These are phyloP conservation scores for Talaromyces amestolkiae DNA, from an alignment of 2,329 filamentous ascomycete species.

Conservation along the genomic window DNA sequence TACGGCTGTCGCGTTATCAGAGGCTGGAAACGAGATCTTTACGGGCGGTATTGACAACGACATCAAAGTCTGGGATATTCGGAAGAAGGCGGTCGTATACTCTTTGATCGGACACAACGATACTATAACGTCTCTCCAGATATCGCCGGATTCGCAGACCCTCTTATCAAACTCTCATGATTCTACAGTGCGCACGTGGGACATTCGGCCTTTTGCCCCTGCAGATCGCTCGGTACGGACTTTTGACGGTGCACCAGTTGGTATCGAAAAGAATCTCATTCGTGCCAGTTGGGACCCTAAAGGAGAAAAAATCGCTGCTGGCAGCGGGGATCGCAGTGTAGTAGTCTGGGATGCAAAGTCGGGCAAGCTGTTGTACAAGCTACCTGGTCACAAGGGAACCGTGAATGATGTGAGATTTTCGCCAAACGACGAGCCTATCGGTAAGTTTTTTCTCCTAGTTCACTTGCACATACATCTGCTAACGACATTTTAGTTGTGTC, in stretches of 20 bases:
- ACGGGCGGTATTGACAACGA: constrained; percentile 95
- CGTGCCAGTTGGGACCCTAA: constrained; percentile 84
- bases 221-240: constrained; percentile 79
- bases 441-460: constrained; percentile 58
- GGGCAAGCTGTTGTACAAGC: constrained; percentile 90
- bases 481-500: constrained; percentile 65
- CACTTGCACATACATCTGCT: neutral
- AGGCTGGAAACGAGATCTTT: constrained; percentile 93
- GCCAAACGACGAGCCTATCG: constrained; percentile 77
- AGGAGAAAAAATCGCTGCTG: constrained; percentile 82
- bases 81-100: constrained; percentile 86
- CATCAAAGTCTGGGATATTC: constrained; percentile 94
- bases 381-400: constrained; percentile 90
- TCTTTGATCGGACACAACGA: constrained; percentile 86
- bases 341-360: constrained; percentile 85
- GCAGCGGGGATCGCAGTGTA: constrained; percentile 85
- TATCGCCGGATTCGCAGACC: constrained; percentile 91
- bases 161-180: constrained; percentile 92
- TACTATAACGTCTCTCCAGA: constrained; percentile 81
- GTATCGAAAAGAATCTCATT: constrained; percentile 87
- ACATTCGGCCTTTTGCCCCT: constrained; percentile 90
- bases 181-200: constrained; percentile 91
- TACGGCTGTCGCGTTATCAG: constrained; percentile 84
- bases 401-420: constrained; percentile 95
- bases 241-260: constrained; percentile 85